Conservation (phyloP, 148 eudicot species). For the Rhododendron simsii region DNA sequence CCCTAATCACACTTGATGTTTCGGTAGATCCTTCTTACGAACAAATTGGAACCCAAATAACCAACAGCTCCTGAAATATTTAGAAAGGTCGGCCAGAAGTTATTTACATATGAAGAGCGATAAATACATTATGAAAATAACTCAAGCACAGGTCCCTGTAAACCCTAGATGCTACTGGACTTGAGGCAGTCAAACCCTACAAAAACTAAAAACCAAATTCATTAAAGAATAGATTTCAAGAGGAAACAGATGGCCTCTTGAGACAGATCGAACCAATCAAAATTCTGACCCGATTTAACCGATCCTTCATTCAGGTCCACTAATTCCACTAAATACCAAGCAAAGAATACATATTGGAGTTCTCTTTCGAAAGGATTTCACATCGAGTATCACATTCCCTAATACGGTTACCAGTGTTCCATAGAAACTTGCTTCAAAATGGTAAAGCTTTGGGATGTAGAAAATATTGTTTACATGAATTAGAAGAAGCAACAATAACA, state of each 20-base stretch:
- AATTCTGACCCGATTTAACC: background rate
- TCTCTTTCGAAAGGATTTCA: background rate
- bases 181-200: background rate
- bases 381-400: background rate
- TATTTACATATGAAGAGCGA: background rate
- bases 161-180: background rate
- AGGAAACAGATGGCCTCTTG: background rate
- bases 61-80: slow-evolving; percentile 42
- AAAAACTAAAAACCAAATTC: background rate
- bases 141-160: background rate
- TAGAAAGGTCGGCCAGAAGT: background rate
- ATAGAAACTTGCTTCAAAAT: background rate
- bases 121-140: background rate
- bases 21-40: slow-evolving; percentile 42
- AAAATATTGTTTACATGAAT: background rate
- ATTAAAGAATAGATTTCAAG: too few species aligned
- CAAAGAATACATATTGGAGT: background rate
- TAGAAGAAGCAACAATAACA: background rate
- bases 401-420: background rate
- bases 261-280: background rate
- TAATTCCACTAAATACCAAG: background rate
- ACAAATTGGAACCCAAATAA: slow-evolving; percentile 39
- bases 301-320: background rate
- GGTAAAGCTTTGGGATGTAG: background rate
- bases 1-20: slow-evolving; percentile 47